phyloP scores from a whole-genome alignment of 148 eudicot species.

The Rheum nobile region DNA sequence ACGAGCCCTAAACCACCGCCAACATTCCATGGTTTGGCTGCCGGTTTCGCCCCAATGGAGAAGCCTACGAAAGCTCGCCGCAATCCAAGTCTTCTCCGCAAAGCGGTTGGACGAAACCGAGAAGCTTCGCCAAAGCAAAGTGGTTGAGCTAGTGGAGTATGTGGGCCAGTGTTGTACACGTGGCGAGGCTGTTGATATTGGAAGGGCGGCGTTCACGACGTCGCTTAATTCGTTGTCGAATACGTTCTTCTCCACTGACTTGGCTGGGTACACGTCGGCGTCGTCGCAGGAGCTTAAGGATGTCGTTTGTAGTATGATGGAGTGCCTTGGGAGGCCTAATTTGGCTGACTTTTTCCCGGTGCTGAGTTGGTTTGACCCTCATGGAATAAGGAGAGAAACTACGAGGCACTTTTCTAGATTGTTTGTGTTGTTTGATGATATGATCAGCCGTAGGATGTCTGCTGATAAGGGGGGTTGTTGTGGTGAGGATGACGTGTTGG shows the following conservation, averaged over 20 bases:
- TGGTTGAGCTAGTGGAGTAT: slow-evolving; percentile 11
- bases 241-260: slow-evolving; percentile 17
- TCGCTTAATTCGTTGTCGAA: slow-evolving; percentile 23
- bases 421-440: slow-evolving; percentile 8
- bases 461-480: neutral
- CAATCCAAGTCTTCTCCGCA: no score
- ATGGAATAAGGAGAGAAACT: slow-evolving; percentile 25
- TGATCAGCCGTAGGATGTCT: neutral
- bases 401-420: slow-evolving; percentile 36
- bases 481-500: neutral
- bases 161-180: slow-evolving; percentile 14
- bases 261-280: slow-evolving; percentile 12
- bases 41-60: no score
- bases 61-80: no score
- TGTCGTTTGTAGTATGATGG: slow-evolving; percentile 19
- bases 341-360: slow-evolving; percentile 41
- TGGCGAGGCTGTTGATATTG: no score
- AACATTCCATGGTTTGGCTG: no score
- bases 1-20: no score
- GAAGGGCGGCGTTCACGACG: slow-evolving; percentile 20
- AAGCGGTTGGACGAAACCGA: no score
- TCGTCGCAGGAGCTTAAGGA: slow-evolving; percentile 21
- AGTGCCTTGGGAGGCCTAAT: slow-evolving; percentile 38
- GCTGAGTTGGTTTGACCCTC: slow-evolving; percentile 27
- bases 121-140: slow-evolving; percentile 20